These are phyloP conservation scores for Schrenkiella parvula DNA, from an alignment of 345 rosid genomes.

Conservation along the genomic window DNA sequence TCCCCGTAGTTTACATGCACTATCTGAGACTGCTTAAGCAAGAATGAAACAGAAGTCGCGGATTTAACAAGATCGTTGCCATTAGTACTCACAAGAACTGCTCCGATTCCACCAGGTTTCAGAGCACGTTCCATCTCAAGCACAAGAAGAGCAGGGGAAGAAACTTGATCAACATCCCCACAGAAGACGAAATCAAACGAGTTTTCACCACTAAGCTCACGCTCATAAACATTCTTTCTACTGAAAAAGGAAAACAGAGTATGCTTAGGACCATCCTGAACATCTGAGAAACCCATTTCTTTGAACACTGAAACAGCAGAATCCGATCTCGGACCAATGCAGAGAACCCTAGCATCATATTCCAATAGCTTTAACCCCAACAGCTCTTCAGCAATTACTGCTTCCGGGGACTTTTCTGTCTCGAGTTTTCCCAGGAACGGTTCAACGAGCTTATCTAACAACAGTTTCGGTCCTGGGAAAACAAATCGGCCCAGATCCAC, in stretches of 20 bases:
- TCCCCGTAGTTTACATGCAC: conserved; percentile 50
- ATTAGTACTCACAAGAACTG: conserved; percentile 44
- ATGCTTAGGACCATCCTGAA: background rate
- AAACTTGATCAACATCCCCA: conserved; percentile 44
- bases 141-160: conserved; percentile 50
- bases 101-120: conserved; percentile 64
- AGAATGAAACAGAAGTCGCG: conserved; percentile 52
- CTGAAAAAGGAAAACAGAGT: too few species aligned
- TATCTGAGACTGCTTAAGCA: conserved; percentile 53
- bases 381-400: background rate
- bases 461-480: background rate
- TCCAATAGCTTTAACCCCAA: background rate
- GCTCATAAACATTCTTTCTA: too few species aligned
- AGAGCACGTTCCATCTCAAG: conserved; percentile 71
- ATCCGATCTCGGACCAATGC: background rate
- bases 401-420: background rate
- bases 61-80: conserved; percentile 48
- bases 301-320: background rate
- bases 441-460: background rate
- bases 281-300: background rate
- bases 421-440: background rate
- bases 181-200: conserved; percentile 66
- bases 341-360: background rate
- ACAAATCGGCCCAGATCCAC: background rate
- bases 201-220: background rate